Evolutionary conservation across 2,329 filamentous ascomycete species (phyloP).

Genomic region (Ophiostoma novo-ulmi): DNA sequence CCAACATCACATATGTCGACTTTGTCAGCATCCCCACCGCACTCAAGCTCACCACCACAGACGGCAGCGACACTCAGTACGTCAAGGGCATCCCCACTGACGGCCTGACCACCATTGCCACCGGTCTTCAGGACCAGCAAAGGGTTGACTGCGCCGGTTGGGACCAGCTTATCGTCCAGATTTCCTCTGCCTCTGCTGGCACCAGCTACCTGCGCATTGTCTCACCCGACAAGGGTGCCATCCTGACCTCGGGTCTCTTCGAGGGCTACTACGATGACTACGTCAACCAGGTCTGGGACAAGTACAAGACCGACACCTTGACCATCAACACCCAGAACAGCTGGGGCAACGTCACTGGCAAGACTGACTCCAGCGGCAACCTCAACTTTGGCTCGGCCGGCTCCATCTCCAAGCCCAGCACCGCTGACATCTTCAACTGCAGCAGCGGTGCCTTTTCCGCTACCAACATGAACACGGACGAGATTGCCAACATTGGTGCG

Average conservation of each 20-base stretch:
- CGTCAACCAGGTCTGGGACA: constrained; percentile 49
- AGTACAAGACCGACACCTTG: constrained; percentile 43
- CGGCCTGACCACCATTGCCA: constrained; percentile 45
- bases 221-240: constrained; percentile 48
- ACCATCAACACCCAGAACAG: constrained; percentile 50
- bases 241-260: constrained; percentile 43
- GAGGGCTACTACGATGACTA: constrained; percentile 47
- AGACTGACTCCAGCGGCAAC: constrained; percentile 36
- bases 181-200: constrained; percentile 32
- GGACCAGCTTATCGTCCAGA: constrained; percentile 47
- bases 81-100: constrained; percentile 47
- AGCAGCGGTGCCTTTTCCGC: constrained; percentile 53
- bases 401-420: constrained; percentile 43
- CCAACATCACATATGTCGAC: constrained; percentile 70
- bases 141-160: constrained; percentile 46
- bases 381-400: constrained; percentile 41
- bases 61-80: constrained; percentile 39
- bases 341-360: constrained; percentile 47
- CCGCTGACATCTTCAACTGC: constrained; percentile 49
- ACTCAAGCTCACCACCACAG: constrained; percentile 46
- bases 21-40: constrained; percentile 64
- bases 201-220: constrained; percentile 43
- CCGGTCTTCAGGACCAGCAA: constrained; percentile 43
- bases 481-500: constrained; percentile 61
- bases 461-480: constrained; percentile 39